phyloP scores from a whole-genome alignment of 495 filamentous ascomycete species.

The Aspergillus taichungensis region DNA sequence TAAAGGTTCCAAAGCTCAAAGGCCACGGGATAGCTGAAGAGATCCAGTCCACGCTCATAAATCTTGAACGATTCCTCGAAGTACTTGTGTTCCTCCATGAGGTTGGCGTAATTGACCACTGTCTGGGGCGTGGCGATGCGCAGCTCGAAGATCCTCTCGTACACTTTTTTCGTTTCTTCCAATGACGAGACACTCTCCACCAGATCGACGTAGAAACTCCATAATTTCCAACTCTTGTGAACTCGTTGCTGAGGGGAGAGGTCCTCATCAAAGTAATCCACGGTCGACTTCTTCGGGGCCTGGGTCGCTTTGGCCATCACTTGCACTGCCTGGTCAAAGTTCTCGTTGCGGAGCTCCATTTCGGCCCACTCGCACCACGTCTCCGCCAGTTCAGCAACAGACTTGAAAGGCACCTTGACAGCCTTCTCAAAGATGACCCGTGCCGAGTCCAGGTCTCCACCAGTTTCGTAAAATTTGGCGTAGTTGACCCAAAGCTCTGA shows the following conservation, averaged over 20 bases:
- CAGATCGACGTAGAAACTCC: slow-evolving; percentile 98
- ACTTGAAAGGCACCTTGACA: slow-evolving; percentile 93
- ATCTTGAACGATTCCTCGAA: slow-evolving; percentile 97
- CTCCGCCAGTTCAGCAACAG: slow-evolving; percentile 87
- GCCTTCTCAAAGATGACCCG: slow-evolving; percentile 95
- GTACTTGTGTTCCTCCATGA: slow-evolving; percentile 91
- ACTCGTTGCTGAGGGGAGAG: slow-evolving; percentile 91
- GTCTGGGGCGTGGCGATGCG: slow-evolving; percentile 97
- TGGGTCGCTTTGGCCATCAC: slow-evolving; percentile 97
- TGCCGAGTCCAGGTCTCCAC: slow-evolving; percentile 76
- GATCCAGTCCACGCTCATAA: slow-evolving; percentile 91
- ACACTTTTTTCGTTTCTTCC: slow-evolving; percentile 88
- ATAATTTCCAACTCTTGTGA: slow-evolving; percentile 99
- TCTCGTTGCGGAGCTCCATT: slow-evolving; percentile 91
- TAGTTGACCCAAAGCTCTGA: slow-evolving; percentile 96
- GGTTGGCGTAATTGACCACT: slow-evolving; percentile 95
- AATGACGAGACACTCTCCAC: slow-evolving; percentile 89
- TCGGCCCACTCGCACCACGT: slow-evolving; percentile 99
- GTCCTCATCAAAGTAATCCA: slow-evolving; percentile 97
- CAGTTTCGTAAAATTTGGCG: slow-evolving; percentile 92
- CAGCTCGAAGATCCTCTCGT: slow-evolving; percentile 96
- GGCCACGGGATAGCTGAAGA: slow-evolving; percentile 95
- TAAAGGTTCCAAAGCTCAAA: slow-evolving; percentile 99
- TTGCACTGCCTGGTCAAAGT: slow-evolving; percentile 87
- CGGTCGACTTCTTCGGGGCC: slow-evolving; percentile 85